These are phyloP conservation scores for Globisporangium okanoganense DNA, from an alignment of 352 stramenopile genomes.

Conservation along the genomic window DNA sequence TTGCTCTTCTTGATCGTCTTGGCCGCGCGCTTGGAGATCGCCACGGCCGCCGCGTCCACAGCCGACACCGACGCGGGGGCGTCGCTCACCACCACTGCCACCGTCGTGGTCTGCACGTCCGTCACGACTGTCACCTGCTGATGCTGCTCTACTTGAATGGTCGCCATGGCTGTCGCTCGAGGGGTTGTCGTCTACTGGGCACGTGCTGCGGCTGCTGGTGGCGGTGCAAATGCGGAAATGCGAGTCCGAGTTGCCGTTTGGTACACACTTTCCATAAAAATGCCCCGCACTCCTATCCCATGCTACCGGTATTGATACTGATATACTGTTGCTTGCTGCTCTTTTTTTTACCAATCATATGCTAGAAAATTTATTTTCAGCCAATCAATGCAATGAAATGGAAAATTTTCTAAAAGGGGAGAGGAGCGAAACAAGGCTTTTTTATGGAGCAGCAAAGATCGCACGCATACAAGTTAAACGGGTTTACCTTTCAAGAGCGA, in stretches of 20 bases:
- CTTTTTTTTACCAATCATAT: background rate
- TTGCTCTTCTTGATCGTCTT: constrained; percentile 29
- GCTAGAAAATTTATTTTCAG: background rate
- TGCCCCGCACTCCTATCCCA: background rate
- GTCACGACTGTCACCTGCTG: background rate
- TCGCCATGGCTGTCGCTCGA: background rate
- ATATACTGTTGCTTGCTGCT: too few relatives aligned
- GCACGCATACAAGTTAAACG: background rate
- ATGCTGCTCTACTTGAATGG: constrained; percentile 3
- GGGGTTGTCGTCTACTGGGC: background rate
- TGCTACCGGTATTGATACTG: background rate
- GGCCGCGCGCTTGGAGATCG: constrained; percentile 21
- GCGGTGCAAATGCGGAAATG: constrained; percentile 14
- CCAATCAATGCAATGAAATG: background rate
- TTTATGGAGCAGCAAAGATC: background rate
- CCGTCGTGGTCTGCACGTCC: background rate
- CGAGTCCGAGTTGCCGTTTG: constrained; percentile 11
- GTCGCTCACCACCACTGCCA: background rate
- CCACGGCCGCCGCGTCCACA: background rate
- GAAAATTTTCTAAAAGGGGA: constrained; percentile 1
- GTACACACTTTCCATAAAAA: constrained; percentile 4
- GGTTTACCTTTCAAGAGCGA: background rate
- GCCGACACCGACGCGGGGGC: background rate
- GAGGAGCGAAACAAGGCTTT: background rate
- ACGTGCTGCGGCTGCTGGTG: background rate